Conservation (phyloP, 805 yeast genomes). For the Wickerhamiella alocasiicola region DNA sequence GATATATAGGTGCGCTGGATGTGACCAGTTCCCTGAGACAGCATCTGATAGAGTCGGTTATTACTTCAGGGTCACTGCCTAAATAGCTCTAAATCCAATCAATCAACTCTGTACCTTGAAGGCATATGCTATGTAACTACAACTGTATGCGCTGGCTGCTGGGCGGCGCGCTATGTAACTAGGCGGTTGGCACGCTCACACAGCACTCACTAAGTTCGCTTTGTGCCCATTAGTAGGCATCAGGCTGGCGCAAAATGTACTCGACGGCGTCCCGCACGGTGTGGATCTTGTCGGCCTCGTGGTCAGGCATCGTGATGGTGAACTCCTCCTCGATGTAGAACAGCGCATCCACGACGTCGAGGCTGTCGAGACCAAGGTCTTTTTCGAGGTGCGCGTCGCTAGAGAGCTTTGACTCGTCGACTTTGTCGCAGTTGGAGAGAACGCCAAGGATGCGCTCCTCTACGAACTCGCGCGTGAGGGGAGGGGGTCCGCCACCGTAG, state of each 20-base stretch:
- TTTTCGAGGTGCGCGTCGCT: conserved; percentile 31
- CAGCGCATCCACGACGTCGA: conserved; percentile 88
- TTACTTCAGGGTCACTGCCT: too few relatives aligned
- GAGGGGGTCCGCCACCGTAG: conserved; percentile 35
- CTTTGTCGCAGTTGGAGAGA: conserved; percentile 49
- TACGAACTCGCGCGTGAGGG: conserved; percentile 62
- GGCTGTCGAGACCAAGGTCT: conserved; percentile 76
- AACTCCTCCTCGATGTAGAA: conserved; percentile 92
- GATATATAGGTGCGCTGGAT: too few relatives aligned
- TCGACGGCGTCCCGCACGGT: conserved; percentile 87
- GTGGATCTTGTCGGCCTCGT: conserved; percentile 81
- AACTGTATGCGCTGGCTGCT: too few relatives aligned
- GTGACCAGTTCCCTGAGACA: too few relatives aligned
- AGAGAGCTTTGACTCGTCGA: conserved; percentile 28
- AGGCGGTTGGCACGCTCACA: too few relatives aligned
- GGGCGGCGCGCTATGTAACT: too few relatives aligned
- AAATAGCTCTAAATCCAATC: too few relatives aligned
- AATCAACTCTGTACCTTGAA: too few relatives aligned
- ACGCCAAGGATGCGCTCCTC: conserved; percentile 72
- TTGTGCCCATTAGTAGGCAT: too few relatives aligned
- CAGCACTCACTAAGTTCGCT: too few relatives aligned
- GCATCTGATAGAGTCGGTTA: too few relatives aligned
- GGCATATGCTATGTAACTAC: too few relatives aligned
- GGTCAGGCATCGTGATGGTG: conserved; percentile 32
- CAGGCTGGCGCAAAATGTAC: conserved; percentile 50